Evolutionary conservation across 1,139 yeast species (phyloP).

Genomic region (Kazachstania sp.): DNA sequence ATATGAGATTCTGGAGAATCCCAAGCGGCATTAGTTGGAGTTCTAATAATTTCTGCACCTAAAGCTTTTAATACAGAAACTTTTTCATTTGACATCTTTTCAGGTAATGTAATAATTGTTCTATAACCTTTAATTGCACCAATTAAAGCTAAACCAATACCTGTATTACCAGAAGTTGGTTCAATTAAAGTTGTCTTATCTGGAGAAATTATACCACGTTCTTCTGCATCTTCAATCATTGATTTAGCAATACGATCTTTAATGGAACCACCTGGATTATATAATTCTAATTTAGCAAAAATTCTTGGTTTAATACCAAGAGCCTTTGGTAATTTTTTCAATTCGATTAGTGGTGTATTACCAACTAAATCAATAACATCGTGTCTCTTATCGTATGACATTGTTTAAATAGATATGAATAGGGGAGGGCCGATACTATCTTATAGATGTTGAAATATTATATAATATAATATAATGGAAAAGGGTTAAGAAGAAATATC

Average conservation of each 20-base stretch:
- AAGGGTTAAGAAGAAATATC: too few species aligned
- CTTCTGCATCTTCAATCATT: conserved; percentile 78
- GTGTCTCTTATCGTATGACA: conserved; percentile 20
- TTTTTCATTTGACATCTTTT: conserved; percentile 88
- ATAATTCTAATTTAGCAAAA: conserved; percentile 79
- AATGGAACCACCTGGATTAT: conserved; percentile 93
- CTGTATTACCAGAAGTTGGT: conserved; percentile 89
- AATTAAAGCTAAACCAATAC: conserved; percentile 79
- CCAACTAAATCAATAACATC: conserved; percentile 43
- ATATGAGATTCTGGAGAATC: conserved; percentile 88
- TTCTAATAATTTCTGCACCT: conserved; percentile 86
- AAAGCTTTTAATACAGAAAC: conserved; percentile 81
- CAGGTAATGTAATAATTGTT: conserved; percentile 82
- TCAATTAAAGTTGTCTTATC: conserved; percentile 73
- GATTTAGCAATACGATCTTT: conserved; percentile 91
- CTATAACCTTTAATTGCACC: conserved; percentile 86
- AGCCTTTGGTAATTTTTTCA: conserved; percentile 71
- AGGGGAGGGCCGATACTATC: too few species aligned
- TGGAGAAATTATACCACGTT: conserved; percentile 69
- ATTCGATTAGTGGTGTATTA: conserved; percentile 69
- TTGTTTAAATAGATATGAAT: too few species aligned
- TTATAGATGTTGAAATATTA: too few species aligned
- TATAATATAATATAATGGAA: too few species aligned
- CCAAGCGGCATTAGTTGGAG: conserved; percentile 92
- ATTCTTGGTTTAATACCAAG: conserved; percentile 70